Evolutionary conservation across 441 rosid genomes (phyloP).

Genomic region (Corymbia citriodora): DNA sequence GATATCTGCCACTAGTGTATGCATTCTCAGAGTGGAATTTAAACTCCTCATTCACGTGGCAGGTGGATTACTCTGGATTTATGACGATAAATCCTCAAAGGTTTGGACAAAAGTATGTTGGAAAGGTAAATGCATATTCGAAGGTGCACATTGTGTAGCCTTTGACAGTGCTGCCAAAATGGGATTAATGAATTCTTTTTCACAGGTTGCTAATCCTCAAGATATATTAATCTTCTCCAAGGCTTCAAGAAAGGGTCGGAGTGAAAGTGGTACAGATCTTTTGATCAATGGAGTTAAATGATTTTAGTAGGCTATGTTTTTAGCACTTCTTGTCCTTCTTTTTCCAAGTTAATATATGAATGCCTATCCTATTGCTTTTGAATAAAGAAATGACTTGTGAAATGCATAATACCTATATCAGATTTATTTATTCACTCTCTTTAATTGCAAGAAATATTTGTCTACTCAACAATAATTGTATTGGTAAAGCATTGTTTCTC

Average conservation of each 20-base stretch:
- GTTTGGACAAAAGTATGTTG: conserved; percentile 98
- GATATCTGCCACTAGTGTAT: neutral
- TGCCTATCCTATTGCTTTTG: neutral
- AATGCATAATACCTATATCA: neutral
- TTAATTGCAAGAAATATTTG: neutral
- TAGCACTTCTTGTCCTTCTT: neutral
- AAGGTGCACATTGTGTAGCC: neutral
- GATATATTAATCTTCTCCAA: conserved; percentile 96
- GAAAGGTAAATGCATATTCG: conserved; percentile 56
- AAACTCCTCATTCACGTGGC: conserved; percentile 16
- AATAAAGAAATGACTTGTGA: neutral
- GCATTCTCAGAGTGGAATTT: neutral
- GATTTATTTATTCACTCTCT: neutral
- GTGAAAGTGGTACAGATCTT: conserved; percentile 37
- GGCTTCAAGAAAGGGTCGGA: conserved; percentile 61
- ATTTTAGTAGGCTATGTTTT: neutral
- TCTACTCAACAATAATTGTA: neutral
- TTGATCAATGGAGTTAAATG: neutral
- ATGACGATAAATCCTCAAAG: conserved; percentile 99
- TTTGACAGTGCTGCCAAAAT: neutral
- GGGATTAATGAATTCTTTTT: neutral
- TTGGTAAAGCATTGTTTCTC: neutral
- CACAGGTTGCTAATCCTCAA: conserved; percentile 97
- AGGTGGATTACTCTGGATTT: conserved; percentile 98
- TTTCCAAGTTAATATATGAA: neutral